Base-by-base conservation (phyloP, 2,329 filamentous ascomycete genomes). In the Triangularia verruculosa region DNA sequence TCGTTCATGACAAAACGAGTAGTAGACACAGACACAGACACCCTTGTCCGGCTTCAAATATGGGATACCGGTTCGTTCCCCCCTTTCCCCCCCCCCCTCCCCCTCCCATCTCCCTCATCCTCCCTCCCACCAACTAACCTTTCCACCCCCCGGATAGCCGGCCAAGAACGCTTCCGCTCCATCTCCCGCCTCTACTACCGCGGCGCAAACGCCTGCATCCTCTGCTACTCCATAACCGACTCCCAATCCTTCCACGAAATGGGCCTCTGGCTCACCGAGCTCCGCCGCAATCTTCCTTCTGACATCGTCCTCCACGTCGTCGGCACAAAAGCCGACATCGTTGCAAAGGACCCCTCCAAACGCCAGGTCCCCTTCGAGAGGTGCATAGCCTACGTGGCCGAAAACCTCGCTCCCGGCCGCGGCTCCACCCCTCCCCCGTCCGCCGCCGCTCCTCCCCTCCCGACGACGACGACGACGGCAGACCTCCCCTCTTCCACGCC, bases 171-270 rank as follows among this genome's bases (percentile, higher is more conserved):
- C 62, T 99, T 98, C 76, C 88, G 94, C 71, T 93, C 90, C 66
- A 98, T 99, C 72, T 96, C 92, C 9, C 89, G 93, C 62, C 86
- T 99, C 61, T 98, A 98, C 82, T 99, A 99, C 79, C 90, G 94
- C 73, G 93, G 93, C 74, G 94, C 94, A 66, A 94, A 97, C 74
- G 93, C 93, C 64, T 95, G 92, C 72, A 92, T 97, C 65, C 85
- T 97, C 55, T 97, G 93, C 83, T 97, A 97, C 80, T 91, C 91
- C 79, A 96, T 97, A 75, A 96, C 93, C 65, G 90, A 93, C 75
- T 88, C 89, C 66, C 80, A 87, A 70, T 95, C 91, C 65, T 97
- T 97, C 75, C 84, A 87, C 70, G 92, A 97, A 77, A 97, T 97
- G 92, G 92, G 92, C 72, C 85, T 89, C 62, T 97, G 93, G 93